These are phyloP conservation scores for Heracleum sosnowskyi DNA, from an alignment of 129 eudicot genomes.

Conservation along the genomic window DNA sequence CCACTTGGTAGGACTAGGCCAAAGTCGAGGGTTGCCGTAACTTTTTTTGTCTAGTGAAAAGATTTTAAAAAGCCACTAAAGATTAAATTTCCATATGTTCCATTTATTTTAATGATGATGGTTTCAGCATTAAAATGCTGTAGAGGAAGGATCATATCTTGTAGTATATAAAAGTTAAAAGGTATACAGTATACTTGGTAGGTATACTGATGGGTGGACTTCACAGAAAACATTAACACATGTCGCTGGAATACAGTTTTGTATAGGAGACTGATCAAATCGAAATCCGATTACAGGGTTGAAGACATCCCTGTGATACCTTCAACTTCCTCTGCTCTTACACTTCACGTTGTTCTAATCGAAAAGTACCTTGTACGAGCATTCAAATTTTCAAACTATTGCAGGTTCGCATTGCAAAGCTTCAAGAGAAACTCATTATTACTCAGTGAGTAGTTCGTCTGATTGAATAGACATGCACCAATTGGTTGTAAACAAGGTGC, in stretches of 20 bases:
- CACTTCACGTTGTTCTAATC: not conserved
- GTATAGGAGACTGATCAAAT: not conserved
- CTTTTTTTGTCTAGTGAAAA: no score
- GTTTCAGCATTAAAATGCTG: not conserved
- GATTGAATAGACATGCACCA: not conserved
- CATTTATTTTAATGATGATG: not conserved
- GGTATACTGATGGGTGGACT: not conserved
- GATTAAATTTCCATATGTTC: no score
- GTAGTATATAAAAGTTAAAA: not conserved
- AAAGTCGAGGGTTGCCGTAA: not conserved
- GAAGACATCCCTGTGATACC: not conserved
- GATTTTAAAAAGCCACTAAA: not conserved
- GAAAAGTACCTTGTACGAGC: not conserved
- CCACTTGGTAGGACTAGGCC: not conserved
- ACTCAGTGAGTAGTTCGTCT: slow-evolving; percentile 19
- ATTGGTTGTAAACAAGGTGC: not conserved
- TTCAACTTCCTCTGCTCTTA: not conserved
- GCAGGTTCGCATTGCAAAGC: slow-evolving; percentile 59
- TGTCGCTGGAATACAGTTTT: not conserved
- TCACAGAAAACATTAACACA: not conserved
- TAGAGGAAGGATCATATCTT: not conserved
- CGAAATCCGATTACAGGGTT: not conserved
- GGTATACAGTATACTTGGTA: not conserved
- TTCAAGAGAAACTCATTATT: slow-evolving; percentile 49
- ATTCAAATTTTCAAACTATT: not conserved